Evolutionary conservation across 352 stramenopile genomes (phyloP).

Genomic region (Phytopythium cucurbitacearum): DNA sequence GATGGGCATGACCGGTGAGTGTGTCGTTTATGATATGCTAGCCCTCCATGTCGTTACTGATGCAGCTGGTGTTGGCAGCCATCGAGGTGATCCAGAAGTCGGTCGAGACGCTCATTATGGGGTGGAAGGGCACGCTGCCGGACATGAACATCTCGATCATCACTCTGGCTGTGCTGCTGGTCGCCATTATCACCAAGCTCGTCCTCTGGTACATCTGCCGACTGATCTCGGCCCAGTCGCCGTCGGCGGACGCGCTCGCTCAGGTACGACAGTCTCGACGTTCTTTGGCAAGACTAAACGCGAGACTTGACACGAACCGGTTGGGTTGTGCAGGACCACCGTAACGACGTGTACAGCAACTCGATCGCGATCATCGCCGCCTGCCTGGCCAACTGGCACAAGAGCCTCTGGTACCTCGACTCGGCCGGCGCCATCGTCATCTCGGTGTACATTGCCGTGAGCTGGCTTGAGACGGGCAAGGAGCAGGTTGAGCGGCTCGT

Average conservation of each 20-base stretch:
- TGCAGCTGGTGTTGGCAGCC: constrained; percentile 18
- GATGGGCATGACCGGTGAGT: constrained; percentile 92
- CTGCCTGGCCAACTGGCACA: constrained; percentile 50
- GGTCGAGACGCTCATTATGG: constrained; percentile 73
- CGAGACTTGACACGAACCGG: neutral
- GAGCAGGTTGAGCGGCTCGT: constrained; percentile 93
- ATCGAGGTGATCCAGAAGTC: constrained; percentile 95
- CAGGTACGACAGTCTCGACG: constrained; percentile 32
- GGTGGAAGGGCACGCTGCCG: constrained; percentile 52
- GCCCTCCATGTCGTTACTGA: neutral
- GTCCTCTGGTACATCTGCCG: constrained; percentile 75
- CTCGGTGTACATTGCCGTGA: constrained; percentile 95
- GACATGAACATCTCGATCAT: constrained; percentile 65
- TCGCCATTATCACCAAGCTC: constrained; percentile 81
- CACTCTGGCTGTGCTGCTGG: constrained; percentile 61
- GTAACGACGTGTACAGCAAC: constrained; percentile 96
- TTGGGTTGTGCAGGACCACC: constrained; percentile 86
- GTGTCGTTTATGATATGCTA: neutral
- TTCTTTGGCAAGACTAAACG: neutral
- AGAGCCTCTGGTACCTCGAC: constrained; percentile 92
- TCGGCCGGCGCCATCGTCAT: constrained; percentile 93
- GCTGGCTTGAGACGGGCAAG: constrained; percentile 93
- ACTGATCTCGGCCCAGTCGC: constrained; percentile 59
- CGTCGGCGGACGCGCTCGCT: constrained; percentile 67
- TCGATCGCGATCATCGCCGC: constrained; percentile 86